Evolutionary conservation across 1,284 basidiomycete genomes (phyloP).

Genomic region (Trichosporon ovoides): DNA sequence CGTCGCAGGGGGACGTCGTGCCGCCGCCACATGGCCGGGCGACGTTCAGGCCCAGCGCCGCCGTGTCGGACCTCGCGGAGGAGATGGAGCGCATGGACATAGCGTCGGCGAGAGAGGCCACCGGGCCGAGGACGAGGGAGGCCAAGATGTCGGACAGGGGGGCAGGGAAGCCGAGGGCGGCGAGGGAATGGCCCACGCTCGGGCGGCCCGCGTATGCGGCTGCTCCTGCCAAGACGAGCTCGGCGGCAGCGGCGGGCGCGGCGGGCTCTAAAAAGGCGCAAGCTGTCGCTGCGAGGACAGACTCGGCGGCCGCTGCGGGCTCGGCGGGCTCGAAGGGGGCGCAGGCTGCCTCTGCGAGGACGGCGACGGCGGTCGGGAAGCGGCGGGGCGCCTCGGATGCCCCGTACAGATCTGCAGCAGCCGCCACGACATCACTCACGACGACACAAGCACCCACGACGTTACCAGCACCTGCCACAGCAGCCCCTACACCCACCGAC

Average conservation of each 20-base stretch:
- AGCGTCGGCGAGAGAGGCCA: neutral
- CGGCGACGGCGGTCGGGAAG: no score
- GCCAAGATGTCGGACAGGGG: neutral
- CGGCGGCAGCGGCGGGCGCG: neutral
- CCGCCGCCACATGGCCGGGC: neutral
- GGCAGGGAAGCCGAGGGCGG: neutral
- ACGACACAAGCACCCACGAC: neutral
- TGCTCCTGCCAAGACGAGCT: neutral
- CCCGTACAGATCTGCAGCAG: no score
- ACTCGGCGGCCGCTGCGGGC: neutral
- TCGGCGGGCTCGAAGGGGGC: neutral
- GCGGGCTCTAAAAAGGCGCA: neutral
- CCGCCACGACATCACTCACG: neutral
- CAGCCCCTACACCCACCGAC: neutral
- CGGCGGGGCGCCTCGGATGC: no score
- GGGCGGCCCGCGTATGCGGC: no score
- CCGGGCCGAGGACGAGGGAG: neutral
- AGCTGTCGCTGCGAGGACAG: neutral
- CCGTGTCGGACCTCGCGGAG: neutral
- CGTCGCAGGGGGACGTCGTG: neutral
- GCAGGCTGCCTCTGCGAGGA: neutral
- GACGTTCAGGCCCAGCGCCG: neutral
- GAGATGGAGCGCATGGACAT: neutral
- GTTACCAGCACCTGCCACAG: neutral
- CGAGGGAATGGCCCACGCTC: no score